A percentile compares a stretch with the other conserved stretches of the same genome.
phyloP scores from a whole-genome alignment of 257 asterid species.

The Perilla frutescens region DNA sequence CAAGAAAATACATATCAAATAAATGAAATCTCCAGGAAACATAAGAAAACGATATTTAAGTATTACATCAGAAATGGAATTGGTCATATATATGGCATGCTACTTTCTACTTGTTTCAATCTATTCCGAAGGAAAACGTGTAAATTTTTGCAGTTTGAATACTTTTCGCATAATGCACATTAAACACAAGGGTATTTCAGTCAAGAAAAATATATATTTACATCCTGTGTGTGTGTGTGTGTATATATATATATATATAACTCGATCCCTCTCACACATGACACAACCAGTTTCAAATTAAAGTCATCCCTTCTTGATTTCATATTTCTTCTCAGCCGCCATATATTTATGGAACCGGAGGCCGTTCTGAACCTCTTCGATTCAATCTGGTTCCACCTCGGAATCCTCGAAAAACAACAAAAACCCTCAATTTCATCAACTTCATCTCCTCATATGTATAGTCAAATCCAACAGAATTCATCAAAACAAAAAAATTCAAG shows the following conservation, averaged over 20 bases:
- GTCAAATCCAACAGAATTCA: constrained; percentile 2
- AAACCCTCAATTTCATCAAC: constrained; percentile 7
- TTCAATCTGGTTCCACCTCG: constrained; percentile 61
- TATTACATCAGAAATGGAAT: not conserved
- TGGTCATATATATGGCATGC: constrained; percentile 28
- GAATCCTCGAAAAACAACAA: constrained; percentile 21
- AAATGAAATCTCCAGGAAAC: constrained; percentile 10
- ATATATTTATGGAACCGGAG: constrained; percentile 57
- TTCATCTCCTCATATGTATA: constrained; percentile 7
- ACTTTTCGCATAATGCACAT: constrained; percentile 3
- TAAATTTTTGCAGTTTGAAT: constrained; percentile 18
- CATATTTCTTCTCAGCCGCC: constrained; percentile 35
- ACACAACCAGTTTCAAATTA: not conserved
- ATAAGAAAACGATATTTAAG: not conserved
- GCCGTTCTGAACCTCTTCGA: constrained; percentile 62
- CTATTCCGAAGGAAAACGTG: constrained; percentile 31
- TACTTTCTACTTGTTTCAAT: too few species aligned
- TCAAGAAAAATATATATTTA: not conserved
- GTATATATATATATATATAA: not conserved
- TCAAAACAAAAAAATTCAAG: constrained; percentile 18
- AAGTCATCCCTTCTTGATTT: not conserved
- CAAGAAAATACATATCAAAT: not conserved
- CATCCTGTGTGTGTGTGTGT: not conserved
- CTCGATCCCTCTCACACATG: not conserved
- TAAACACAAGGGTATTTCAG: constrained; percentile 26